phyloP scores from a whole-genome alignment of 1,139 yeast genomes.

The Saccharomyces pastorianus region DNA sequence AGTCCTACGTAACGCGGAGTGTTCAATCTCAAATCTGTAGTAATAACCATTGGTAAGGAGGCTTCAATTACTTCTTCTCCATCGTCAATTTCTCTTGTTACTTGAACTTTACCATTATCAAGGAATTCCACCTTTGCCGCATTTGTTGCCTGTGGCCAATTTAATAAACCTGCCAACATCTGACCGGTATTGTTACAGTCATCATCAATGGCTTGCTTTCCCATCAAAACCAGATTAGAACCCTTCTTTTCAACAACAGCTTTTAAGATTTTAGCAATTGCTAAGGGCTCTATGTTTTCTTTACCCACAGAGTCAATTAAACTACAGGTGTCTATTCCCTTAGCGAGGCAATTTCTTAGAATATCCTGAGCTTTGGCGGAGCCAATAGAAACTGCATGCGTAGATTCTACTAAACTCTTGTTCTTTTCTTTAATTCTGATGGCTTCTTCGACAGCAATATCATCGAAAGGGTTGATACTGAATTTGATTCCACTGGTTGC shows the following conservation, averaged over 20 bases:
- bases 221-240: slow-evolving; percentile 75
- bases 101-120: slow-evolving; percentile 50
- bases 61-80: slow-evolving; percentile 82
- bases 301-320: slow-evolving; percentile 67
- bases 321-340: slow-evolving; percentile 85
- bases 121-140: slow-evolving; percentile 71
- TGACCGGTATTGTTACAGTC: slow-evolving; percentile 97
- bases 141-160: slow-evolving; percentile 97
- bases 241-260: slow-evolving; percentile 63
- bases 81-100: slow-evolving; percentile 90
- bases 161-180: slow-evolving; percentile 85
- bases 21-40: slow-evolving; percentile 88
- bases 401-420: slow-evolving; percentile 65
- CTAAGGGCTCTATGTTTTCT: slow-evolving; percentile 70
- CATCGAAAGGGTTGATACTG: slow-evolving; percentile 94
- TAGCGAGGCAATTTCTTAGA: slow-evolving; percentile 82
- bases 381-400: slow-evolving; percentile 92
- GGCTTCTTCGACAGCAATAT: slow-evolving; percentile 93
- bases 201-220: slow-evolving; percentile 94
- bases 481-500: slow-evolving; percentile 88
- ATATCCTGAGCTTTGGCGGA: slow-evolving; percentile 82
- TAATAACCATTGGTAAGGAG: slow-evolving; percentile 72
- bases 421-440: slow-evolving; percentile 62
- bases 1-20: slow-evolving; percentile 90
- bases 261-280: slow-evolving; percentile 77